Percentiles rank a stretch among this genome's conserved stretches.
These are phyloP conservation scores for Lentinus tigrinus DNA, from an alignment of 768 basidiomycete genomes.

Conservation along the genomic window DNA sequence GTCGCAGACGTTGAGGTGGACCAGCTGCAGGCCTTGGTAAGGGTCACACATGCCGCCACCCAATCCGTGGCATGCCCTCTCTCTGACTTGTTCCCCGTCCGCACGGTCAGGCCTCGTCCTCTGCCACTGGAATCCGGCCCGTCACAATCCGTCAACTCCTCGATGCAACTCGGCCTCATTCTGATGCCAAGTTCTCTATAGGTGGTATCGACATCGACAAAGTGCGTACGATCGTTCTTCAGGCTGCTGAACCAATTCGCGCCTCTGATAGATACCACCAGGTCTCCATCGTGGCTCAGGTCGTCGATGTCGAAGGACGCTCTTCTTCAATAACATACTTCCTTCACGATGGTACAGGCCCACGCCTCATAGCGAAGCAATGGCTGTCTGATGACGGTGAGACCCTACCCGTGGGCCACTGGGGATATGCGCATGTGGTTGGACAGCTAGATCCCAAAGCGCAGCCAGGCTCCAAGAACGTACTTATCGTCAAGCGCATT, in stretches of 20 bases:
- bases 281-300: constrained; percentile 53
- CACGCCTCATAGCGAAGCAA: constrained; percentile 11
- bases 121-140: constrained; percentile 35
- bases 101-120: background rate
- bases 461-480: background rate
- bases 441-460: constrained; percentile 4
- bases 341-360: constrained; percentile 38
- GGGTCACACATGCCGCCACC: too few species aligned
- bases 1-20: background rate
- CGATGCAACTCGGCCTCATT: constrained; percentile 39
- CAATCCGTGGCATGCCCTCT: too few species aligned
- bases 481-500: constrained; percentile 6
- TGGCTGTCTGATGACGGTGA: constrained; percentile 7
- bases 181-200: constrained; percentile 43
- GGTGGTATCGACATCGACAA: constrained; percentile 41
- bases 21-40: background rate
- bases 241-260: constrained; percentile 4
- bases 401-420: background rate
- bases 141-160: constrained; percentile 56
- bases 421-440: constrained; percentile 15
- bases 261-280: constrained; percentile 32
- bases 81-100: too few species aligned
- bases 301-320: constrained; percentile 23
- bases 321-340: background rate
- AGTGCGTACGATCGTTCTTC: constrained; percentile 24